These are phyloP conservation scores for Metschnikowia lunata DNA, from an alignment of 805 yeast species.

Conservation along the genomic window DNA sequence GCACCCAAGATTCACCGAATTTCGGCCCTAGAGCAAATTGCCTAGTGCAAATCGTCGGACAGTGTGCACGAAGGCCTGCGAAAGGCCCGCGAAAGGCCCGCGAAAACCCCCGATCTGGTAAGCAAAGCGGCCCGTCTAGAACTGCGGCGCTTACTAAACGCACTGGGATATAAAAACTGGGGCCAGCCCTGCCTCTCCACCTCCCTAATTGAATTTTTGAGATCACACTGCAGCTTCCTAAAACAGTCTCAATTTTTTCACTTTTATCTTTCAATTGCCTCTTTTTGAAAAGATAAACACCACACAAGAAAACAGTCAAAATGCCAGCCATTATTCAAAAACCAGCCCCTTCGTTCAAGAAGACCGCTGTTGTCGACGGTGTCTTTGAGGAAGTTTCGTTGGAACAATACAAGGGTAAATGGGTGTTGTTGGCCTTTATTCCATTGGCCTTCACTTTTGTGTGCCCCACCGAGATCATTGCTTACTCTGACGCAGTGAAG, in stretches of 20 bases:
- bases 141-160: conserved; percentile 13
- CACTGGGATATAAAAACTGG: conserved; percentile 12
- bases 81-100: too few relatives aligned
- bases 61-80: conserved; percentile 4
- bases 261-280: not conserved
- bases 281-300: not conserved
- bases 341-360: conserved; percentile 94
- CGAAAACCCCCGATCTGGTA: conserved; percentile 5
- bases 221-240: not conserved
- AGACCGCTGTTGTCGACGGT: conserved; percentile 97
- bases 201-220: not conserved
- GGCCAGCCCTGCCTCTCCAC: not conserved
- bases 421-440: conserved; percentile 95
- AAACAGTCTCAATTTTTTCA: not conserved
- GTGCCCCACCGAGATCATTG: conserved; percentile 99
- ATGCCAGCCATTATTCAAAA: conserved; percentile 91
- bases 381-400: conserved; percentile 90
- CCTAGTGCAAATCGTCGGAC: conserved; percentile 4
- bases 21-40: not conserved
- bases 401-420: conserved; percentile 95
- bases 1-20: too few relatives aligned
- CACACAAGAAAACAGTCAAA: conserved; percentile 12
- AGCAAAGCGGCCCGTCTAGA: conserved; percentile 18
- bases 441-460: conserved; percentile 99
- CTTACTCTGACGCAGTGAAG: conserved; percentile 93